Evolutionary conservation across 2,329 filamentous ascomycete genomes (phyloP).

Genomic region (Nigrospora sphaerica): DNA sequence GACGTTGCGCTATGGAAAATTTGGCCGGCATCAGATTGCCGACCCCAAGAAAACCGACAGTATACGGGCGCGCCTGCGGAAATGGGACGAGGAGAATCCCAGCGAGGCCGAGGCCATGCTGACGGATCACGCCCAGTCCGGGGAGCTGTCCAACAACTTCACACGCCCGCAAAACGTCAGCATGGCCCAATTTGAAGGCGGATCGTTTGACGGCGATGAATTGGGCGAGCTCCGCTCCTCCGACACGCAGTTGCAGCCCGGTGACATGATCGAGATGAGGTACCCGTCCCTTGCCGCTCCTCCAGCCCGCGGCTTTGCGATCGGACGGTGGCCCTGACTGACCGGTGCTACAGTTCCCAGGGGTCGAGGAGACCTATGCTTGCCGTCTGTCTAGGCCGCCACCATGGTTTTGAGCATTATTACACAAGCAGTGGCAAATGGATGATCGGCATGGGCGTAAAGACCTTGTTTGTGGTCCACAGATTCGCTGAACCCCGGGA

Average conservation of each 20-base stretch:
- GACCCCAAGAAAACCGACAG: no score
- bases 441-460: slow-evolving; percentile 35
- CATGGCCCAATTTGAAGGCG: slow-evolving; percentile 18
- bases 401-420: slow-evolving; percentile 44
- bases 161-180: slow-evolving; percentile 26
- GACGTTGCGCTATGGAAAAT: no score
- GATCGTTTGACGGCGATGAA: slow-evolving; percentile 27
- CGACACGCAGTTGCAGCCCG: slow-evolving; percentile 26
- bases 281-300: slow-evolving; percentile 8
- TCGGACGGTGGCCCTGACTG: slow-evolving; percentile 1
- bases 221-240: slow-evolving; percentile 25
- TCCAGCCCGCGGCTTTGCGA: no score
- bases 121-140: slow-evolving; percentile 18
- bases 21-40: no score
- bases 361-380: slow-evolving; percentile 39
- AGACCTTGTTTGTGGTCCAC: slow-evolving; percentile 41
- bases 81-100: slow-evolving; percentile 32
- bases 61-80: slow-evolving; percentile 33
- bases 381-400: slow-evolving; percentile 44
- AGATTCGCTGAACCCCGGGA: slow-evolving; percentile 35
- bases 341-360: slow-evolving; percentile 16
- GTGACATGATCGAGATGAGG: slow-evolving; percentile 46
- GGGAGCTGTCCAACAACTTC: slow-evolving; percentile 23
- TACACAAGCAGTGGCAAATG: slow-evolving; percentile 45
- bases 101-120: slow-evolving; percentile 12